Evolutionary conservation across 306 rosid species (phyloP), one percentile per base, ranked within the genome.

Genomic region (Luffa acutangula): DNA sequence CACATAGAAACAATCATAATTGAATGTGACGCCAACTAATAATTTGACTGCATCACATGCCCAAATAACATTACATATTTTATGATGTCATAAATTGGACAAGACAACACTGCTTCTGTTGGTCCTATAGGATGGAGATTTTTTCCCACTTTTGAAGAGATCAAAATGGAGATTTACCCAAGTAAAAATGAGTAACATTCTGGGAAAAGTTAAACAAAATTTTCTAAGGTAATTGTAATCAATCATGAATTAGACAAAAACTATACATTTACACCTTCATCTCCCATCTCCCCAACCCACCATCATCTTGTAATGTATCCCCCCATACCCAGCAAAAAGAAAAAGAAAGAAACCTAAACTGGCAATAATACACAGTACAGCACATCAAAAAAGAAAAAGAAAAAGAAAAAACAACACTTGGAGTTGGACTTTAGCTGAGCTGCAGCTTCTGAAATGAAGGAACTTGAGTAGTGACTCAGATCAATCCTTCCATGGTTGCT

Each of bases 391-490:
- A 74, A 33, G 57, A 72, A 17, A 18, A 51, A 14, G 79, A 64
- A 36, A 64, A 18, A 51, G 25, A 81, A 64, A 36, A 64, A 39
- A 81, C 62, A 82, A 21, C 36, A 74, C 75, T 78, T 79, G 87
- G 83, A 80, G 41, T 46, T 46, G 76, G 76, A 86, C 86, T 83
- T 80, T 79, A 14, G 78, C 67, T 36, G 45, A 80, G 71, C 59
- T 86, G 73, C 90, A 63, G 76, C 66, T 87, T 56, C 91, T 69
- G 78, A 77, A 79, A 76, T 81, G 84, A 84, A 85, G 81, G 83
- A 81, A 78, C 25, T 76, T 18, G 79, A 54, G 58, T 13, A 54
- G 45, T 39, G 4, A 84, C 71, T 64, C 78, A 48, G 65, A 78
- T 33, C 73, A 79, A 65, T 72, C 65, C 85, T 48, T 78, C 46